Base-by-base conservation (phyloP, 345 rosid genomes). In the Eutrema yunnanense region DNA sequence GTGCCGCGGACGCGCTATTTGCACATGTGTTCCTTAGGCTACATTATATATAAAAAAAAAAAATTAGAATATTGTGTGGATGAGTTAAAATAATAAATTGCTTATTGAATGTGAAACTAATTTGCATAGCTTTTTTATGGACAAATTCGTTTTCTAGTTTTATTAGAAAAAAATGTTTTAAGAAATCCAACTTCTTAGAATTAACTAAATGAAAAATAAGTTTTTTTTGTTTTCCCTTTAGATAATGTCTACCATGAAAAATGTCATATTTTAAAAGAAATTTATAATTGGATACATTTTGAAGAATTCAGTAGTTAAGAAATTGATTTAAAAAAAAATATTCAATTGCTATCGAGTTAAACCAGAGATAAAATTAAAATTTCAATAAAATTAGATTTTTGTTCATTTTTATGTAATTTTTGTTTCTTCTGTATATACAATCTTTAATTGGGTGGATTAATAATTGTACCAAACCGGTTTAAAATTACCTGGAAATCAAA, bases 21-120 rank as follows among this genome's bases (percentile, higher is more conserved):
- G 61, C 40, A 38, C 81, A 78, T 47, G 78, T 78, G 55, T 67
- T 78, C 29, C 78, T 73, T 46, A 78, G 52, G 8, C 78, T 78
- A 58, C 11, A 77, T 33, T 5, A 22, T 30, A n/a, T 54, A 40
- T 38, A 53, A 8, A 29, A 7, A 27, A 60, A 38, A 10, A 49
- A 2, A 33, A 9, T 58, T 2, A 59, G 38, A 4, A n/a, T 50
- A 38, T 38, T 6, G 5, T 32, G 48, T 57, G n/a, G 4, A 38
- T 0, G 9, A 49, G 3, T 10, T 4, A 0, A 14, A 26, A 68
- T 36, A 36, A 29, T 6, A 68, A 22, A 9, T 2, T 16, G 16
- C 3, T 30, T 30, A 9, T 5, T 58, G 7, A 14, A 73, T 65
- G 29, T 62, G 11, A 10, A 58, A 10, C 6, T n/a, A 16, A 8